Base-by-base conservation (phyloP, 768 basidiomycete species). In the Glaciozyma antarctica region DNA sequence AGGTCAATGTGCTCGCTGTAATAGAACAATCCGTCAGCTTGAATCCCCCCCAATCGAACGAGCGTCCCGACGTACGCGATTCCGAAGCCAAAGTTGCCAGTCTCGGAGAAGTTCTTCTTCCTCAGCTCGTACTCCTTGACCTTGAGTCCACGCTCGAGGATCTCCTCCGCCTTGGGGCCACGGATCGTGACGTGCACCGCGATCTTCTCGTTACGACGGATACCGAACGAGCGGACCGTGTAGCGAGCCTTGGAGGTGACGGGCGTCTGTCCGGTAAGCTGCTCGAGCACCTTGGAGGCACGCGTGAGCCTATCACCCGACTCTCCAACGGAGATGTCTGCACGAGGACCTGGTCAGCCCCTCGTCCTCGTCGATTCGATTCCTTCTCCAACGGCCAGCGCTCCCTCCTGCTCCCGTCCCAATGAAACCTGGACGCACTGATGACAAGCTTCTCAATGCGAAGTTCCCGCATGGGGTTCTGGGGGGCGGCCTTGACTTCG, bases 141-240 rank as follows among this genome's bases (percentile, higher is more conserved):
- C 80, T 98, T 99, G 78, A 99, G 83, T 54, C 92, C 94, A 74
- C 94, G 90, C 82, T 99, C 94, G 74, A 99, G 82, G 77, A 98
- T 97, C 79, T 99, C 94, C 84, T 98, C 94, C 45, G 94, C 94
- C 81, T 99, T 99, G 73, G 94, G 94, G 34, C 94, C 94, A 74
- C 94, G 90, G 81, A 99, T 95, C 77, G 94, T 99, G 55, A 76
- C 75, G 72, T 76, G 75, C 71, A 90, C 89, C 57, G 94, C 94
- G 77, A 98, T 99, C 85, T 99, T 99, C 81, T 99, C 94, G 83
- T 99, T 99, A 81, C 95, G 89, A 78, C 95, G 88, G 83, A 99
- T 99, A 76, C 90, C 88, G 82, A 99, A 99, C 57, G 88, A 88
- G 73, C 94, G 92, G 79, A 98, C 91, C 76, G 95, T 98, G 87